Base-by-base conservation (phyloP, 306 rosid genomes). In the Gynostemma pentaphyllum region DNA sequence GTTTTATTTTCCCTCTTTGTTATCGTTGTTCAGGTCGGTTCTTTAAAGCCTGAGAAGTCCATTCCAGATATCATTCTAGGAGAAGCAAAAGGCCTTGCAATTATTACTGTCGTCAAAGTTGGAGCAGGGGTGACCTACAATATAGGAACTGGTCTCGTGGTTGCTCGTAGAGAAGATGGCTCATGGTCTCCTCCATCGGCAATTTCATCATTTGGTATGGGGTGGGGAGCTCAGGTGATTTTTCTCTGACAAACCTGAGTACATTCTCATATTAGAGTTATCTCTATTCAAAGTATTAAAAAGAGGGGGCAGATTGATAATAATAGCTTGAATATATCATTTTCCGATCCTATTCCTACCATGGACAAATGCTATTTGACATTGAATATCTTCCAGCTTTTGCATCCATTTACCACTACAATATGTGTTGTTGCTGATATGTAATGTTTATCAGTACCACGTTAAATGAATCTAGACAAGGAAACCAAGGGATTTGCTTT, bases 141-240 rank as follows among this genome's bases (percentile, higher is more conserved):
- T 68, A 72, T 94, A 57, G 99, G 99, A 68, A 94, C 99, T 11
- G 99, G 99, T 69, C 72, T 94, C 26, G 96, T 94, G 64, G 70
- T 94, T 72, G 95, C 95, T 8, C 95, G 90, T 29, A 86, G 83
- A 64, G 96, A 82, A 68, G 99, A 94, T 80, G 99, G 95, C 53
- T 86, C 97, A 22, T 88, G 99, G 99, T 94, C 99, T 70, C 87
- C 99, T 13, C 96, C 99, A 63, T 94, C 99, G 63, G 94, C 99
- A 64, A 76, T 86, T 68, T 88, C 94, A 27, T 81, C 99, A 32
- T 79, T 82, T 49, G 99, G 99, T 73, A 44, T 72, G 44, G 99
- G 99, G 15, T 94, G 99, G 99, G 99, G 99, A 28, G 85, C 94
- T 66, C 99, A 94, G 95, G 99, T 52, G 14, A 32, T 52, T 67